Evolutionary conservation across 257 asterid genomes (phyloP).

Genomic region (Solanum boliviense): DNA sequence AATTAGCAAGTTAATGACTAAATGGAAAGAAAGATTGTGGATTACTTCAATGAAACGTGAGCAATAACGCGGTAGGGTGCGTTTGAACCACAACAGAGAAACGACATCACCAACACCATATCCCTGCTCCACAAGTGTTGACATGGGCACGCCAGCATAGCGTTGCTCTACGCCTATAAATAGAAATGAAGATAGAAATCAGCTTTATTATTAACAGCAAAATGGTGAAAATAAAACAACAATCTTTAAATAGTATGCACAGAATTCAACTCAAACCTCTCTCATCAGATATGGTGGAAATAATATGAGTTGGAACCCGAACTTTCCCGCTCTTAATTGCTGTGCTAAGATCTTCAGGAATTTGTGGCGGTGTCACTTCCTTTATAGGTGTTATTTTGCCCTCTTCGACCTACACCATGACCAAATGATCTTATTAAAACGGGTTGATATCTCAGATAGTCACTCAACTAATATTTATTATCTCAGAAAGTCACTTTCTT

Average conservation of each 20-base stretch:
- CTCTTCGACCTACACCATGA: conserved; percentile 38
- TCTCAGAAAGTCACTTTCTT: background rate
- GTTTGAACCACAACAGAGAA: conserved; percentile 94
- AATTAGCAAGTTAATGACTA: background rate
- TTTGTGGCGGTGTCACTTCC: conserved; percentile 77
- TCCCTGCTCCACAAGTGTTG: conserved; percentile 93
- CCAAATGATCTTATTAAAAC: conserved; percentile 3
- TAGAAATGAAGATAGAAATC: background rate
- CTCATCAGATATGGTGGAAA: conserved; percentile 96
- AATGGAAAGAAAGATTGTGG: background rate
- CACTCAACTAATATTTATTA: background rate
- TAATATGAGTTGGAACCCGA: conserved; percentile 96
- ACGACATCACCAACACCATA: conserved; percentile 92
- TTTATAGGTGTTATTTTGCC: conserved; percentile 62
- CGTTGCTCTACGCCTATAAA: conserved; percentile 90
- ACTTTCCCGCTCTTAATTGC: conserved; percentile 98
- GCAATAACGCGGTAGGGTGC: conserved; percentile 94
- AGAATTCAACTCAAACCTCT: conserved; percentile 52
- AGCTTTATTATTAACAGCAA: background rate
- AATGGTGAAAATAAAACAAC: background rate
- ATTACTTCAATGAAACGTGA: conserved; percentile 89
- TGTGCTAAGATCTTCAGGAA: conserved; percentile 72
- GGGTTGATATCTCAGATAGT: background rate
- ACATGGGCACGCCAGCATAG: conserved; percentile 95
- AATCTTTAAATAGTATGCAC: background rate